phyloP scores from a whole-genome alignment of 164 flowering plant genomes.

The Dillenia suffruticosa region DNA sequence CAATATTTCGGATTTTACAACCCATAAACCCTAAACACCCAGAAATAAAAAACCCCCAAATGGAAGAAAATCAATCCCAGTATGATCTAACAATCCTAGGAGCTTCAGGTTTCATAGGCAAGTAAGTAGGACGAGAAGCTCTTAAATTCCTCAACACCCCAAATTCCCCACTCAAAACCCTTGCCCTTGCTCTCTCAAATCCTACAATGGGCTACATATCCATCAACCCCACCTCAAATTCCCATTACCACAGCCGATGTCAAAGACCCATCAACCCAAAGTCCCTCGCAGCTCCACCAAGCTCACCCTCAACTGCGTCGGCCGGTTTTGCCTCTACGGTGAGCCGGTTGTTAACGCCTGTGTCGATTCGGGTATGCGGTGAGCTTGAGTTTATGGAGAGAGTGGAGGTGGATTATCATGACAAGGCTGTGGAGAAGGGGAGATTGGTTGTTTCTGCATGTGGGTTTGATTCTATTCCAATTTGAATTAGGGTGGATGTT shows the following conservation, averaged over 20 bases:
- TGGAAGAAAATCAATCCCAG: background rate
- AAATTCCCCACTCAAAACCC: conserved; percentile 47
- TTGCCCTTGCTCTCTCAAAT: conserved; percentile 65
- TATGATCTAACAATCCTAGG: conserved; percentile 68
- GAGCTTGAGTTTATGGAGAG: conserved; percentile 94
- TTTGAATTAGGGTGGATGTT: conserved; percentile 74
- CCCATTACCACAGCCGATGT: conserved; percentile 59
- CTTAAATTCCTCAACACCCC: conserved; percentile 60
- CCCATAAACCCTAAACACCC: background rate
- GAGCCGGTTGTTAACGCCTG: conserved; percentile 78
- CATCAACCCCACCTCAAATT: conserved; percentile 47
- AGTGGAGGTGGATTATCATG: conserved; percentile 56
- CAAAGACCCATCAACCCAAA: conserved; percentile 44
- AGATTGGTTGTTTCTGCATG: conserved; percentile 71
- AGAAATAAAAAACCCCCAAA: background rate
- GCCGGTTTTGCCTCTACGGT: conserved; percentile 75
- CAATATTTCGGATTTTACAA: background rate
- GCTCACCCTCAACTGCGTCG: conserved; percentile 75
- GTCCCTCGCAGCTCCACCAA: conserved; percentile 38
- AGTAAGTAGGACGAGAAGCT: conserved; percentile 67
- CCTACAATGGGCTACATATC: conserved; percentile 63
- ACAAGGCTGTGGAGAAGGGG: conserved; percentile 48
- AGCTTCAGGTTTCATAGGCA: conserved; percentile 91
- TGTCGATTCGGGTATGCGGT: conserved; percentile 56
- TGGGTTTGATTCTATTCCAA: conserved; percentile 83